Evolutionary conservation across 2,329 filamentous ascomycete genomes (phyloP).

Genomic region (Trichophyton equinum): DNA sequence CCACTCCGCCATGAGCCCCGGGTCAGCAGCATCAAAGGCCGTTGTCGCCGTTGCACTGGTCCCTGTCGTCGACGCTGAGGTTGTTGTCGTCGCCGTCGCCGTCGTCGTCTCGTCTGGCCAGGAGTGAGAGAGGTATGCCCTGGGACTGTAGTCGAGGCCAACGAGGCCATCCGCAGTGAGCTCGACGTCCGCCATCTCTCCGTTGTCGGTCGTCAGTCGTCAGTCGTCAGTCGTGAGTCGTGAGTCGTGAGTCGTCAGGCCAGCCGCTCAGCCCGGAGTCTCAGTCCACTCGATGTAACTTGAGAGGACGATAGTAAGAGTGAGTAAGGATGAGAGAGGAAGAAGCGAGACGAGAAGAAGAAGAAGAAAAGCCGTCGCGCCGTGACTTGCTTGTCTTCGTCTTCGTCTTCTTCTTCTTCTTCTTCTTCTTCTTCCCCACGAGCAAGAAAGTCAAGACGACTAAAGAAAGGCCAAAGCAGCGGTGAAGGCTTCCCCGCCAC

Average conservation of each 20-base stretch:
- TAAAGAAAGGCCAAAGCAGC: not conserved
- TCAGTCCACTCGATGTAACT: not conserved
- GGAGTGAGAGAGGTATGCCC: constrained; percentile 24
- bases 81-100: not conserved
- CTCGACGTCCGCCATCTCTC: constrained; percentile 31
- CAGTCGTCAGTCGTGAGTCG: not conserved
- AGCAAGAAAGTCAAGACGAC: not conserved
- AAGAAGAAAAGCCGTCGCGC: not conserved
- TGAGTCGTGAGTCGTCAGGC: not conserved
- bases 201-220: not conserved
- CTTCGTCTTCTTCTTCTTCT: no score
- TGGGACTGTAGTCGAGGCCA: constrained; percentile 37
- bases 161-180: constrained; percentile 34
- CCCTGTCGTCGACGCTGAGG: constrained; percentile 28
- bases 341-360: not conserved
- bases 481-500: not conserved
- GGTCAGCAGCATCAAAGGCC: constrained; percentile 28
- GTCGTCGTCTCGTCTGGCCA: constrained; percentile 5
- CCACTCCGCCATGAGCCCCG: constrained; percentile 35
- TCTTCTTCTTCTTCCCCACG: not conserved
- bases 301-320: not conserved
- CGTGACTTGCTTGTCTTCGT: not conserved
- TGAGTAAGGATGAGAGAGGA: not conserved
- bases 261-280: not conserved
- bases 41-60: constrained; percentile 17